Conservation (phyloP, 169 alveolate species). For the Perkinsus chesapeaki region DNA sequence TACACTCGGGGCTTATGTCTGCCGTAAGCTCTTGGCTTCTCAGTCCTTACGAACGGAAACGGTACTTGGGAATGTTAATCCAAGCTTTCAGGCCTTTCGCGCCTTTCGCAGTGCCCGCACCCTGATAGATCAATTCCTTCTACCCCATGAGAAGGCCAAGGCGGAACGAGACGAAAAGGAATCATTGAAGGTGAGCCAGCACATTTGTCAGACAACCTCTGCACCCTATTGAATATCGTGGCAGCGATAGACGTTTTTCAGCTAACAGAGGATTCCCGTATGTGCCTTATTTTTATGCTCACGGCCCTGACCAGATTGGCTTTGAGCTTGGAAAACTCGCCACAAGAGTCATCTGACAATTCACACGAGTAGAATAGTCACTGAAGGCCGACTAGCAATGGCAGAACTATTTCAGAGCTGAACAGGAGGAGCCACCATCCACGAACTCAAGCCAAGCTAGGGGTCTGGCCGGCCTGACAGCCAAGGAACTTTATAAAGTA, state of each 20-base stretch:
- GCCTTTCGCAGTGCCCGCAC: neutral
- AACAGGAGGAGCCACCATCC: too few species aligned
- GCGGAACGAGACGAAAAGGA: neutral
- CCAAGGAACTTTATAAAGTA: too few species aligned
- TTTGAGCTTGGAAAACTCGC: neutral
- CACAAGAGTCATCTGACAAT: neutral
- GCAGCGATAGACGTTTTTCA: neutral
- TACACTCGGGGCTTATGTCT: too few species aligned
- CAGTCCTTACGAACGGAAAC: too few species aligned
- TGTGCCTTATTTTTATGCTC: neutral
- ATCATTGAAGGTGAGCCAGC: neutral
- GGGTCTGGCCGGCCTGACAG: too few species aligned
- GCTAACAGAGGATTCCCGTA: neutral
- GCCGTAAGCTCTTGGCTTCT: too few species aligned
- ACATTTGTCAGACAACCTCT: neutral
- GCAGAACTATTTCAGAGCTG: too few species aligned
- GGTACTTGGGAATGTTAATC: too few species aligned
- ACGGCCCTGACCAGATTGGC: neutral
- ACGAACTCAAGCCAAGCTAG: too few species aligned
- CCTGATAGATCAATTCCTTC: neutral
- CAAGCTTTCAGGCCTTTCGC: neutral
- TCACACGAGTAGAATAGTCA: too few species aligned
- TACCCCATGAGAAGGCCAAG: neutral
- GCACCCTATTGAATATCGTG: neutral
- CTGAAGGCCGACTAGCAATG: too few species aligned